A percentile compares a stretch with the other conserved stretches of the same genome.
Evolutionary conservation across 495 filamentous ascomycete genomes (phyloP).

Genomic region (Mycothermus thermophilus): DNA sequence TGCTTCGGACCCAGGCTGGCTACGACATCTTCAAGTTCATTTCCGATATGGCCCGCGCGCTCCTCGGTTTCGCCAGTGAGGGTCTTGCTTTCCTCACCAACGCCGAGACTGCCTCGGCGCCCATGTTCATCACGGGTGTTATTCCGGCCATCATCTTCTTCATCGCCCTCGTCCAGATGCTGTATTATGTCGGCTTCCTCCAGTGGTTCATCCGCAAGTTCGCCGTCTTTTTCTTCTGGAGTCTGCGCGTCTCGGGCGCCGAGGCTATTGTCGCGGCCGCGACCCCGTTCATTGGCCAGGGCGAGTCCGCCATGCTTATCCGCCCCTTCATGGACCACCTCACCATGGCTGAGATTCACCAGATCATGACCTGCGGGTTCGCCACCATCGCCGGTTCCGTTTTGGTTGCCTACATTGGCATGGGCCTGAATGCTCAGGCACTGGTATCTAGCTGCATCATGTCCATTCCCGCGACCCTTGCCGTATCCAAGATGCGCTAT

Average conservation of each 20-base stretch:
- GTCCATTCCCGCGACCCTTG: constrained; percentile 80
- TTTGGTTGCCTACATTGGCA: constrained; percentile 62
- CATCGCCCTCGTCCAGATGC: constrained; percentile 68
- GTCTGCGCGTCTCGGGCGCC: constrained; percentile 76
- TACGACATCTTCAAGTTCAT: constrained; percentile 84
- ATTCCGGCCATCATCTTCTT: constrained; percentile 87
- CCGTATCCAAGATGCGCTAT: constrained; percentile 74
- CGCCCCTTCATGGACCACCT: constrained; percentile 71
- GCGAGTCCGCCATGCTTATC: constrained; percentile 86
- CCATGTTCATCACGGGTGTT: constrained; percentile 60
- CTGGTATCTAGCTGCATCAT: constrained; percentile 89
- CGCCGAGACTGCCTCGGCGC: constrained; percentile 21
- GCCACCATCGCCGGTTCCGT: constrained; percentile 57
- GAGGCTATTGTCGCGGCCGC: constrained; percentile 86
- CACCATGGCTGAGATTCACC: constrained; percentile 75
- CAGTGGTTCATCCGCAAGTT: constrained; percentile 84
- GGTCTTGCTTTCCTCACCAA: constrained; percentile 61
- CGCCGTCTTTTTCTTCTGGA: constrained; percentile 83
- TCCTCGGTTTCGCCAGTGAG: constrained; percentile 57
- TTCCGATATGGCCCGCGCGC: constrained; percentile 48
- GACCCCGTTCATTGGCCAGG: constrained; percentile 90
- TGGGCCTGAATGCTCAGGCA: constrained; percentile 71
- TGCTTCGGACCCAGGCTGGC: constrained; percentile 61
- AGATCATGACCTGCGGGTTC: constrained; percentile 69
- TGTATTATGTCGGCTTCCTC: constrained; percentile 62